Conservation (phyloP, 164 flowering plant species). For the Berberis thunbergii region DNA sequence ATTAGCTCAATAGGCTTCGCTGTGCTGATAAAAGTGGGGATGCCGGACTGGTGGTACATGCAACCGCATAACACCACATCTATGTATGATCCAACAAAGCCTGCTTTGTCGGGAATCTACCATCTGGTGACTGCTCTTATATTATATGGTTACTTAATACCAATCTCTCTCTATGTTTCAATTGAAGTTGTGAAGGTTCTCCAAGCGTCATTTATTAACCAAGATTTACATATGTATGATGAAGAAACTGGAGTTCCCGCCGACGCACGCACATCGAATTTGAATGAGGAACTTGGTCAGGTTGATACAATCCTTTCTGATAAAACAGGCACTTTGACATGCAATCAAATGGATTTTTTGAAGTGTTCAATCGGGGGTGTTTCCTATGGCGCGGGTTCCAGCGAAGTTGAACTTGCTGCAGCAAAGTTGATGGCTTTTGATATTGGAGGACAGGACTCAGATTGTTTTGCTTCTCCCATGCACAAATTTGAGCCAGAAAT, state of each 20-base stretch:
- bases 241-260: conserved; percentile 70
- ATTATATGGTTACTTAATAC: conserved; percentile 62
- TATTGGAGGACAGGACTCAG: conserved; percentile 9
- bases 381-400: conserved; percentile 59
- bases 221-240: conserved; percentile 60
- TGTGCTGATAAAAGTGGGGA: conserved; percentile 28
- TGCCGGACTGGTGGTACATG: conserved; percentile 63
- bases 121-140: conserved; percentile 60
- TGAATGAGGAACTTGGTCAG: conserved; percentile 89
- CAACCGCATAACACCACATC: conserved; percentile 39
- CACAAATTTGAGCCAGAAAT: conserved; percentile 35
- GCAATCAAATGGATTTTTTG: conserved; percentile 85
- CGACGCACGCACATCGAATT: conserved; percentile 69
- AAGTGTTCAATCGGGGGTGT: conserved; percentile 77
- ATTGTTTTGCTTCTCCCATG: conserved; percentile 5
- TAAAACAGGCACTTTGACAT: conserved; percentile 86
- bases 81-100: conserved; percentile 36
- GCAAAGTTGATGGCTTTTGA: conserved; percentile 33
- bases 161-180: conserved; percentile 72
- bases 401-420: conserved; percentile 68
- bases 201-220: conserved; percentile 60
- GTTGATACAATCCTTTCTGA: conserved; percentile 83
- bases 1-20: conserved; percentile 38
- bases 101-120: conserved; percentile 40
- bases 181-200: conserved; percentile 75